Base-by-base conservation (phyloP, 2,329 filamentous ascomycete genomes). In the Fusarium albosuccineum region DNA sequence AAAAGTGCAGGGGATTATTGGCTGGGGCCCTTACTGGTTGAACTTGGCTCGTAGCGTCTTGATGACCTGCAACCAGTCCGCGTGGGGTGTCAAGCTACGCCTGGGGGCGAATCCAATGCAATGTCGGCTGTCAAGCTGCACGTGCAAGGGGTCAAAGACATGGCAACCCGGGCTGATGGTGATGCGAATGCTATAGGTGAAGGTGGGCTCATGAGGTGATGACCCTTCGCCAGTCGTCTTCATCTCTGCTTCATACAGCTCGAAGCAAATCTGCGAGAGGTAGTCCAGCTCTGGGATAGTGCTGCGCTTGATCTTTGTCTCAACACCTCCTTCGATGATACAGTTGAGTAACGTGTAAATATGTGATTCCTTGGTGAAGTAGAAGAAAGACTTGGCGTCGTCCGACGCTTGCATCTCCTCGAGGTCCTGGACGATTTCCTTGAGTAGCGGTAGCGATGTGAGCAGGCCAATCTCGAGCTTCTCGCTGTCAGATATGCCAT, bases 281-380 rank as follows among this genome's bases (percentile, higher is more conserved):
- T 99, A 99, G 78, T 99, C 96, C 34, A 99, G 89, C 80, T 99
- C 96, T 0, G 96, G 96, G 67, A 99, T 99, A 40, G 93, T 94
- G 74, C 93, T 94, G 37, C 97, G 91, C 72, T 93, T 92, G 75
- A 99, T 98, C 82, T 99, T 99, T 26, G 95, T 97, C 75, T 97
- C 92, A 68, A 99, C 92, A 30, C 96, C 97, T 63, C 97, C 96
- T 78, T 99, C 96, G 27, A 99, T 87, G 71, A 99, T 98, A 78
- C 95, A 98, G 79, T 99, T 99, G 60, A 99, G 87, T 6, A 99
- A 86, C 6, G 96, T 99, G 82, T 99, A 99, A 67, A 99, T 97
- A 78, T 99, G 96, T 1, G 93, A 97, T 80, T 99, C 96, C 79
- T 99, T 99, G 67, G 96, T 99, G 79, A 99, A 99, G 82, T 99